These are phyloP conservation scores for Deuterostichococcus epilithicus DNA, from an alignment of 139 green algal genomes.

Conservation along the genomic window DNA sequence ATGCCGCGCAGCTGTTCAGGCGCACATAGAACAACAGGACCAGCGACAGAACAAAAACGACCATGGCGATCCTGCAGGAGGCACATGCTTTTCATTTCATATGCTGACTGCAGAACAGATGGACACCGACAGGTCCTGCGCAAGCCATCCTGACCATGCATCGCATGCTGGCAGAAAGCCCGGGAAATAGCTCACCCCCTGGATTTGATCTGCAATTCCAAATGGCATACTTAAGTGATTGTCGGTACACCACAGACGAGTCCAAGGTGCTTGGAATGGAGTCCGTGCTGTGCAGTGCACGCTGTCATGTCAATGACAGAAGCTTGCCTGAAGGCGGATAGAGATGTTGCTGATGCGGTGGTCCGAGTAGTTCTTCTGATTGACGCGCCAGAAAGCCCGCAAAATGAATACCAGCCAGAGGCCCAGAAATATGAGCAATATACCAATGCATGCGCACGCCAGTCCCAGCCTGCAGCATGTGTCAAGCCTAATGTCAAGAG, in stretches of 20 bases:
- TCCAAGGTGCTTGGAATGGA: too few species aligned
- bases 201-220: too few species aligned
- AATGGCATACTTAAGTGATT: too few species aligned
- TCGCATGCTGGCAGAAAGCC: too few species aligned
- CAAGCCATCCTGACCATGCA: too few species aligned
- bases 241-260: too few species aligned
- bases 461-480: not conserved
- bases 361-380: not conserved
- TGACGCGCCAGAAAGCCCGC: not conserved
- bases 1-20: constrained; percentile 13
- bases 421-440: not conserved
- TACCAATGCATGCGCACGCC: not conserved
- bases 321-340: not conserved
- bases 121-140: too few species aligned
- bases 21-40: constrained; percentile 8
- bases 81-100: too few species aligned
- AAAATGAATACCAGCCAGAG: not conserved
- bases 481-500: too few species aligned
- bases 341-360: not conserved
- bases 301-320: not conserved
- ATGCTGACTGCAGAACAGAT: too few species aligned
- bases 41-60: constrained; percentile 2
- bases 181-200: too few species aligned
- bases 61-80: not conserved
- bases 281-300: not conserved